Conservation (phyloP, 108 stramenopile species). For the Nitzschia sp. region DNA sequence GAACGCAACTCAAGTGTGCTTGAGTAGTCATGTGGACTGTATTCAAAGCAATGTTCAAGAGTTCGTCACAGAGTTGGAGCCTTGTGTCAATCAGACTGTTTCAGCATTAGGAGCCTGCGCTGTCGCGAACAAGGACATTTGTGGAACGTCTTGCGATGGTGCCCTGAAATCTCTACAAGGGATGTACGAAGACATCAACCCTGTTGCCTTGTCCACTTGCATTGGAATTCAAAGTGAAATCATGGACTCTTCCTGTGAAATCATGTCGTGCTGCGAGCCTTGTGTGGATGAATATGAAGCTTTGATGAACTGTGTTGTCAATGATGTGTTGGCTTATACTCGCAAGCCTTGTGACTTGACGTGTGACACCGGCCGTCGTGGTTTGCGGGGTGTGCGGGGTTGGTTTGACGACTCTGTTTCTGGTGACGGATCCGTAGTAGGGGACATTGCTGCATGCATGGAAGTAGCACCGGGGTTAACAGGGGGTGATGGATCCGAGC, state of each 20-base stretch:
- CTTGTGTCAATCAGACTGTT: not conserved
- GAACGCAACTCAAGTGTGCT: not conserved
- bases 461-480: too few relatives aligned
- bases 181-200: conserved; percentile 12
- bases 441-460: too few relatives aligned
- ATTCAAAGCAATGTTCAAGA: not conserved
- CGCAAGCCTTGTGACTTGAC: not conserved
- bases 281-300: conserved; percentile 1
- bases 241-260: conserved; percentile 2
- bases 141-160: not conserved
- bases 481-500: too few relatives aligned
- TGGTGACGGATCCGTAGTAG: not conserved
- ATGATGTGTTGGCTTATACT: not conserved
- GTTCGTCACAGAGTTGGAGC: not conserved
- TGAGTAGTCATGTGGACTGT: not conserved
- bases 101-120: not conserved
- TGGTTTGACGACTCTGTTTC: not conserved
- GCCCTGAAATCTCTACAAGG: not conserved
- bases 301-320: conserved; percentile 1
- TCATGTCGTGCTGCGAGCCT: not conserved
- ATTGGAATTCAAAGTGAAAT: not conserved
- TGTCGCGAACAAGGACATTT: not conserved
- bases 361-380: not conserved
- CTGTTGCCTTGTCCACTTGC: not conserved
- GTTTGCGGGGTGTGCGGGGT: not conserved